Conservation (phyloP, 2,329 filamentous ascomycete genomes). For the Dendryphion nanum region DNA sequence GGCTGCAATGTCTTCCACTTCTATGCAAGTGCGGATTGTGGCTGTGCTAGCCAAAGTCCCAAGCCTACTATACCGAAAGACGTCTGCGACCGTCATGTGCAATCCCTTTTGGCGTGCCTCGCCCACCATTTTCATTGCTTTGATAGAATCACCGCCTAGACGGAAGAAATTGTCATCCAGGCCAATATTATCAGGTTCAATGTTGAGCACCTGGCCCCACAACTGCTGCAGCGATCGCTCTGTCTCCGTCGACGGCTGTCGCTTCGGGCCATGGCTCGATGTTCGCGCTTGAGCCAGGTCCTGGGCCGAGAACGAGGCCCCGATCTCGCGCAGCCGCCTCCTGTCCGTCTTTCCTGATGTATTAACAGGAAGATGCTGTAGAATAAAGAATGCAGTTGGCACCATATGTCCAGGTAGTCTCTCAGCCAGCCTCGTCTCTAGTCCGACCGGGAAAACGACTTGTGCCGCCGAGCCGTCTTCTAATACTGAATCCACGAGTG, state of each 20-base stretch:
- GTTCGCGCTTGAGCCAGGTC: too few relatives aligned
- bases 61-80: not conserved
- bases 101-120: constrained; percentile 11
- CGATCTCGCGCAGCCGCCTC: too few relatives aligned
- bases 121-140: constrained; percentile 7
- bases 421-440: too few relatives aligned
- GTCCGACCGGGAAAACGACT: too few relatives aligned
- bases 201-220: constrained; percentile 1
- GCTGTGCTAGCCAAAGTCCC: not conserved
- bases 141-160: constrained; percentile 39
- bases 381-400: constrained; percentile 11
- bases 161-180: constrained; percentile 41
- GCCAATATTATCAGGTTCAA: constrained; percentile 18
- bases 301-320: too few relatives aligned
- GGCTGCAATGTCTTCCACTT: not conserved
- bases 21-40: not conserved
- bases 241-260: too few relatives aligned
- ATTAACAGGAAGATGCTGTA: constrained; percentile 10
- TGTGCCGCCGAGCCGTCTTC: too few relatives aligned
- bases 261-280: too few relatives aligned
- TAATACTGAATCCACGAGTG: not conserved
- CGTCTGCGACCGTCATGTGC: not conserved
- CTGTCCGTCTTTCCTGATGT: constrained; percentile 5
- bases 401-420: constrained; percentile 11
- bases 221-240: too few relatives aligned